Evolutionary conservation across 2,329 filamentous ascomycete genomes (phyloP).

Genomic region (Helicocarpus griseus): DNA sequence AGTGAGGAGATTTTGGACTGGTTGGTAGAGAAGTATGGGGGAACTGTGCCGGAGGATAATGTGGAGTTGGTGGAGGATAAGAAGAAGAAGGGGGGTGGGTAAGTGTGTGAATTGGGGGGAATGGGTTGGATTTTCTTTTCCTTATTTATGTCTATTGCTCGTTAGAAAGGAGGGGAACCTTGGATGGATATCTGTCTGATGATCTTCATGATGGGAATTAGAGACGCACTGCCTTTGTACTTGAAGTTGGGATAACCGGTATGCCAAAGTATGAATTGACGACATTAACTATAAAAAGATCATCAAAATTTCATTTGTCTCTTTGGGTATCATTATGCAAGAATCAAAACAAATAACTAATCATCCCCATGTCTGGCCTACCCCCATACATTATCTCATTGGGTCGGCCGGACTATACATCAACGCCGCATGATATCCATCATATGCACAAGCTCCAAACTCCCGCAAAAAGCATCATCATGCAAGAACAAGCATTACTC

Average conservation of each 20-base stretch:
- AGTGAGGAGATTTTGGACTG: slow-evolving; percentile 92
- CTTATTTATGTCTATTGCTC: not conserved
- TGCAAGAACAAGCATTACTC: not conserved
- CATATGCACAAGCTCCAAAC: not conserved
- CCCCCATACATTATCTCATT: not conserved
- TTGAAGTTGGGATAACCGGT: not conserved
- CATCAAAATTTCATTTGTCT: not conserved
- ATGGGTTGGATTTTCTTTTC: not conserved
- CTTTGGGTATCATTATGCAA: not conserved
- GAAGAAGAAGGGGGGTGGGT: slow-evolving; percentile 60
- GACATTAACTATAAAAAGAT: not conserved
- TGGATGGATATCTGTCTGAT: not conserved
- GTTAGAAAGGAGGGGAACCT: not conserved
- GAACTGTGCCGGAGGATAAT: slow-evolving; percentile 86
- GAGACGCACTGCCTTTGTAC: not conserved
- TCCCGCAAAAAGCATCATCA: not conserved
- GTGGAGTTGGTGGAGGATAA: slow-evolving; percentile 93
- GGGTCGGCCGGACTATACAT: too few relatives aligned
- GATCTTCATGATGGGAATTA: slow-evolving; percentile 1
- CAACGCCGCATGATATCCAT: not conserved
- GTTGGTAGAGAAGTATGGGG: slow-evolving; percentile 70
- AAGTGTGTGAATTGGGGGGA: not conserved
- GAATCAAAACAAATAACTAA: not conserved
- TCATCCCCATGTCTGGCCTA: not conserved
- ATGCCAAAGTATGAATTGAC: not conserved